phyloP scores from a whole-genome alignment of 345 rosid genomes.

The Adansonia digitata region DNA sequence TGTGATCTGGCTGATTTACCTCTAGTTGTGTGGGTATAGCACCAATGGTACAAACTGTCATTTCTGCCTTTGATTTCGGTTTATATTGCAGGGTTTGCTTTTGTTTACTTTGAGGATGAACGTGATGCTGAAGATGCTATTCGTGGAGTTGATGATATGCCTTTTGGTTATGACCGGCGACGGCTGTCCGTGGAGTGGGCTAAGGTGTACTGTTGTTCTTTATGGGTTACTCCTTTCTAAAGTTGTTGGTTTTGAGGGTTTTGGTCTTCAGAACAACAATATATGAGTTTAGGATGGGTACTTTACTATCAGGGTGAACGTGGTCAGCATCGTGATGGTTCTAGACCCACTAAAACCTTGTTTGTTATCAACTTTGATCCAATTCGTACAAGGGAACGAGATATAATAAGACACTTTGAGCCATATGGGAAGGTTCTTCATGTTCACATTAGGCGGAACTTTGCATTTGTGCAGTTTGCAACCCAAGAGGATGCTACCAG shows the following conservation, averaged over 20 bases:
- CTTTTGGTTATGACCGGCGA: slow-evolving; percentile 75
- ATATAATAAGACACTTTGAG: slow-evolving; percentile 73
- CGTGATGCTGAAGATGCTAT: slow-evolving; percentile 45
- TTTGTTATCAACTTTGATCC: slow-evolving; percentile 88
- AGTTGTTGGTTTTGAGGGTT: background rate
- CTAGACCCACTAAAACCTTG: slow-evolving; percentile 75
- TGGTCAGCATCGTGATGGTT: slow-evolving; percentile 60
- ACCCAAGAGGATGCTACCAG: slow-evolving; percentile 83
- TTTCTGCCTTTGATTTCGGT: slow-evolving; percentile 12
- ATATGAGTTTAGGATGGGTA: background rate
- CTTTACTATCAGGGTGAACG: slow-evolving; percentile 57
- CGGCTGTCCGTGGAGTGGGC: slow-evolving; percentile 87
- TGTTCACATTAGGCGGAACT: slow-evolving; percentile 69
- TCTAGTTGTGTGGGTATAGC: slow-evolving; percentile 19
- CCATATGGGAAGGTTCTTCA: slow-evolving; percentile 64
- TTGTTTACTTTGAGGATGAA: slow-evolving; percentile 63
- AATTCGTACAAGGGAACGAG: slow-evolving; percentile 60
- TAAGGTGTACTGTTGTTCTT: slow-evolving; percentile 39
- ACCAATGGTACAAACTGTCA: background rate
- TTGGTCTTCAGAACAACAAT: background rate
- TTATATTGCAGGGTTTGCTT: slow-evolving; percentile 68
- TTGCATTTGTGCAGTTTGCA: slow-evolving; percentile 79
- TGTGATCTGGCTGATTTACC: slow-evolving; percentile 33
- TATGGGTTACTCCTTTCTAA: background rate
- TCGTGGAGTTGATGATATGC: slow-evolving; percentile 51